phyloP scores from a whole-genome alignment of 2,329 filamentous ascomycete genomes.

The Penicillium sclerotigenum region DNA sequence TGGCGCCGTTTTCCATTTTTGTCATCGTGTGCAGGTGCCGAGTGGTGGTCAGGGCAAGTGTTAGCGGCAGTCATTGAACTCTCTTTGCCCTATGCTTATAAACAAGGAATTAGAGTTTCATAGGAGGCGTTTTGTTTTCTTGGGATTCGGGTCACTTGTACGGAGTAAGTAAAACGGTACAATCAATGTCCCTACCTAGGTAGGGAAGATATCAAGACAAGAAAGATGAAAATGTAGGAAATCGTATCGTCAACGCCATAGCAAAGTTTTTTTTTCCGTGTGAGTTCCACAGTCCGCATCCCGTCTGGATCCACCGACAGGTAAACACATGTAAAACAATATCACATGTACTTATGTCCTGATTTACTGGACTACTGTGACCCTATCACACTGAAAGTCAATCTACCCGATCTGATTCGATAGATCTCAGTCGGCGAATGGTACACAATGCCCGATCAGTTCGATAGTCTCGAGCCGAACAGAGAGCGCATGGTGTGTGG shows the following conservation, averaged over 20 bases:
- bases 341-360: background rate
- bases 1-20: slow-evolving; percentile 4
- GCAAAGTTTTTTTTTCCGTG: background rate
- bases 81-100: slow-evolving; percentile 2
- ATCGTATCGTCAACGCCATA: background rate
- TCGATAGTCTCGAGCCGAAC: background rate
- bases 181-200: background rate
- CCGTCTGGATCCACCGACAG: background rate
- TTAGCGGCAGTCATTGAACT: slow-evolving; percentile 15
- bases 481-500: background rate
- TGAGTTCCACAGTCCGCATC: slow-evolving; percentile 3
- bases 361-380: background rate
- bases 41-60: slow-evolving; percentile 14
- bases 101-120: slow-evolving; percentile 1
- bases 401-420: slow-evolving; percentile 1
- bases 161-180: background rate
- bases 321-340: background rate
- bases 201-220: background rate
- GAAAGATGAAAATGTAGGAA: background rate
- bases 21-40: slow-evolving; percentile 12
- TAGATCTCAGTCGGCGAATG: background rate
- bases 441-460: background rate
- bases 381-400: background rate
- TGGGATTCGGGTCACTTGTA: background rate
- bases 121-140: background rate